phyloP scores from a whole-genome alignment of 768 basidiomycete genomes.

The Termitomyces eurrhizus region DNA sequence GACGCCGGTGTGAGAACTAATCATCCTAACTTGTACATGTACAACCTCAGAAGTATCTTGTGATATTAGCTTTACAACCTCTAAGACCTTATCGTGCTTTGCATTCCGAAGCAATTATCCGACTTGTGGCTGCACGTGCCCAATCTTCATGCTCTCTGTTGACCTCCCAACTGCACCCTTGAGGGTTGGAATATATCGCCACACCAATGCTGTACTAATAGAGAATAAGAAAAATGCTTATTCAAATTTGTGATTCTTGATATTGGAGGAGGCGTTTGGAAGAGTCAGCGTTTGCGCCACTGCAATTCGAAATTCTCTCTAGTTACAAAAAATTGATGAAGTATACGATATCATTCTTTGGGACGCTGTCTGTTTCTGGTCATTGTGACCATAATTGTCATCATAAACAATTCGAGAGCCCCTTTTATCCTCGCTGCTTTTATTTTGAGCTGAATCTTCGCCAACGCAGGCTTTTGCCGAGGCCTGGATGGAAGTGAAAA shows the following conservation, averaged over 20 bases:
- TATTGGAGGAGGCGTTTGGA: too few species aligned
- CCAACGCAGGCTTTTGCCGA: too few species aligned
- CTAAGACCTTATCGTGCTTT: neutral
- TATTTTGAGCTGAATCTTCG: too few species aligned
- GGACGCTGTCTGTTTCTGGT: neutral
- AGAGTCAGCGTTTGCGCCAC: neutral
- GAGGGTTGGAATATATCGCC: neutral
- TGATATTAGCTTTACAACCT: neutral
- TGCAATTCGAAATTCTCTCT: neutral
- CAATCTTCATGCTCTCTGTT: neutral
- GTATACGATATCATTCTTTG: neutral
- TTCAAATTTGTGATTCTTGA: neutral
- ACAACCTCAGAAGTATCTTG: conserved; percentile 1
- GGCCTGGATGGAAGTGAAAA: too few species aligned
- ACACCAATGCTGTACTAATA: neutral
- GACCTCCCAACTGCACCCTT: neutral
- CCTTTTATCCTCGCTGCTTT: neutral
- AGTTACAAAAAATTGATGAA: neutral
- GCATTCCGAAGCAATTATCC: neutral
- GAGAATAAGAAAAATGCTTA: neutral
- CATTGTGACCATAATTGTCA: too few species aligned
- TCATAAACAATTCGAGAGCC: too few species aligned
- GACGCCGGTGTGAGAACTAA: conserved; percentile 2
- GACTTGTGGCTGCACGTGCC: too few species aligned
- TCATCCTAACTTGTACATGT: neutral